Conservation (phyloP, 257 asterid genomes). For the Nicotiana sylvestris region DNA sequence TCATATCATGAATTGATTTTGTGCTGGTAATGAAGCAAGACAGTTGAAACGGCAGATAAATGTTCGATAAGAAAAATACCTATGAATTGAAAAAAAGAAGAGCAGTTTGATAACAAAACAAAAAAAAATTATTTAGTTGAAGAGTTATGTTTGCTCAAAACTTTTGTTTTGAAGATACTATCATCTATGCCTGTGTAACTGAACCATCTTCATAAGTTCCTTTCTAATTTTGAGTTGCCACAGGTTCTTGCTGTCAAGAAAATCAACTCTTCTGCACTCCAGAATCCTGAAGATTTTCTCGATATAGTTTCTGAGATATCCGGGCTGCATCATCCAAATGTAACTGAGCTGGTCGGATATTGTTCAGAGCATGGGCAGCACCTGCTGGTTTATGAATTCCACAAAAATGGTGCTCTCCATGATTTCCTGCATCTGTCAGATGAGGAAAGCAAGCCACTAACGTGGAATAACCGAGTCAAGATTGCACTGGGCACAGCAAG, state of each 20-base stretch:
- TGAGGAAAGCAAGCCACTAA: conserved; percentile 69
- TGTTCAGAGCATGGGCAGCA: conserved; percentile 92
- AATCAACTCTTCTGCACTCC: conserved; percentile 61
- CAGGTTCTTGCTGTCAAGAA: conserved; percentile 97
- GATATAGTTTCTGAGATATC: conserved; percentile 74
- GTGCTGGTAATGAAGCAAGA: conserved; percentile 5
- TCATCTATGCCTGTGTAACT: neutral
- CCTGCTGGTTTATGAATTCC: conserved; percentile 75
- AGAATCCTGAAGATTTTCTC: conserved; percentile 60
- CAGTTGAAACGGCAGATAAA: neutral
- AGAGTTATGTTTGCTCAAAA: neutral
- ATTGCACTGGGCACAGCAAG: conserved; percentile 94
- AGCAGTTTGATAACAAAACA: neutral
- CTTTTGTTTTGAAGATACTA: neutral
- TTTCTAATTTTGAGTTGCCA: neutral
- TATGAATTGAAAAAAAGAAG: neutral
- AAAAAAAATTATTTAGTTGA: neutral
- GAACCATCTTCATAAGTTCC: neutral
- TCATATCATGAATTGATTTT: neutral
- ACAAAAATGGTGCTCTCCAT: conserved; percentile 68
- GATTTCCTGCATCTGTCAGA: conserved; percentile 78
- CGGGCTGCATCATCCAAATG: conserved; percentile 70
- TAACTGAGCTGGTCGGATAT: conserved; percentile 81
- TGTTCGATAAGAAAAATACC: neutral
- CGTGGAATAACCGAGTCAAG: conserved; percentile 92